phyloP scores from a whole-genome alignment of 805 yeast species.

The Candida ipomoeae region DNA sequence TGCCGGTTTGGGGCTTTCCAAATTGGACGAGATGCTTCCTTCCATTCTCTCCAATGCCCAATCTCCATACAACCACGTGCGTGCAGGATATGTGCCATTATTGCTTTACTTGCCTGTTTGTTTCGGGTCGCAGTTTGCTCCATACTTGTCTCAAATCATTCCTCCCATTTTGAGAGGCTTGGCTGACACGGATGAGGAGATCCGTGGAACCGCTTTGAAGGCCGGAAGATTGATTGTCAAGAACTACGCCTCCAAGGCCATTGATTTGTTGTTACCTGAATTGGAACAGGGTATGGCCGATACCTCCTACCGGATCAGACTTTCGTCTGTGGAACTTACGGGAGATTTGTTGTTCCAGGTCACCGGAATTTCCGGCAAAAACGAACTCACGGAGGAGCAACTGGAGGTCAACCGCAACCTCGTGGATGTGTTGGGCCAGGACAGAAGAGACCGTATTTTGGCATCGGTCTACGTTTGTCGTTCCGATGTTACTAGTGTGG shows the following conservation, averaged over 20 bases:
- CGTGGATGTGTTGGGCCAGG: slow-evolving; percentile 76
- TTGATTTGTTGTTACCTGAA: slow-evolving; percentile 90
- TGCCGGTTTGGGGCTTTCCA: slow-evolving; percentile 82
- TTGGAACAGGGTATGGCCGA: slow-evolving; percentile 86
- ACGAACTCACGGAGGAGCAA: slow-evolving; percentile 59
- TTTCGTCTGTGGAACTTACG: slow-evolving; percentile 89
- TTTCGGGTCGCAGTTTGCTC: slow-evolving; percentile 87
- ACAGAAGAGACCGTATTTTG: slow-evolving; percentile 81
- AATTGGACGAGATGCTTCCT: slow-evolving; percentile 87
- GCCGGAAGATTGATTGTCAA: slow-evolving; percentile 90
- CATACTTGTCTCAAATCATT: slow-evolving; percentile 78
- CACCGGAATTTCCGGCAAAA: slow-evolving; percentile 81
- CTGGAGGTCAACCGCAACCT: slow-evolving; percentile 54
- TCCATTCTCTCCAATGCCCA: slow-evolving; percentile 67
- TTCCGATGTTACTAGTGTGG: slow-evolving; percentile 83
- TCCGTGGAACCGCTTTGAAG: slow-evolving; percentile 84
- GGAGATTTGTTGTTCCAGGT: slow-evolving; percentile 94
- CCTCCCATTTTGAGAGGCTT: slow-evolving; percentile 90
- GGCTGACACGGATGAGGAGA: slow-evolving; percentile 83
- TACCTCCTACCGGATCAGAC: slow-evolving; percentile 76
- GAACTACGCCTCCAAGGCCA: slow-evolving; percentile 88
- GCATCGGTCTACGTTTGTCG: slow-evolving; percentile 90
- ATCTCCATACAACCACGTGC: slow-evolving; percentile 61
- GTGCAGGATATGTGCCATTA: slow-evolving; percentile 92
- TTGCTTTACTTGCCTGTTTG: slow-evolving; percentile 88